A percentile compares a stretch with the other conserved stretches of the same genome.
Conservation (phyloP, 73 alveolate species). For the Paramecium bursaria region DNA sequence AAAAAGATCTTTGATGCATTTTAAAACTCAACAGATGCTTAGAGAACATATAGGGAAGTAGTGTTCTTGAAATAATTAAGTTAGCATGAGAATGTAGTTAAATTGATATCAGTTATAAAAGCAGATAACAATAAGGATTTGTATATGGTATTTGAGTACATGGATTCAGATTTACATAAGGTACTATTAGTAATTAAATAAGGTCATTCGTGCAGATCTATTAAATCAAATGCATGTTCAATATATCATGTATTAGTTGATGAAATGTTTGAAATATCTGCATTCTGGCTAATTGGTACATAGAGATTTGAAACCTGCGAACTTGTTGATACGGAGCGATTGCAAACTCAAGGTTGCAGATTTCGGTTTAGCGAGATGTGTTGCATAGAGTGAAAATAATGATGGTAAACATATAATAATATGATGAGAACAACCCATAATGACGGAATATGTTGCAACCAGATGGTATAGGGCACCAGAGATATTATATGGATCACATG, state of each 20-base stretch:
- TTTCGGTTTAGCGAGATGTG: conserved; percentile 91
- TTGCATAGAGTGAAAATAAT: conserved; percentile 76
- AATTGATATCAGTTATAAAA: conserved; percentile 74
- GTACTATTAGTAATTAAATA: conserved; percentile 77
- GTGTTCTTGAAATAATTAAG: conserved; percentile 87
- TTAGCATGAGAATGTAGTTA: conserved; percentile 83
- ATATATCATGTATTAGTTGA: conserved; percentile 83
- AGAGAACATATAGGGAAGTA: conserved; percentile 92
- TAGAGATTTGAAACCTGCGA: conserved; percentile 90
- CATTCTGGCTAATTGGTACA: conserved; percentile 78
- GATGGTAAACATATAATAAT: conserved; percentile 73
- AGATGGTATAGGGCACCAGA: conserved; percentile 85
- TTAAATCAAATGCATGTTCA: conserved; percentile 88
- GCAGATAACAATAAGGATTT: conserved; percentile 84
- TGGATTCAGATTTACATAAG: conserved; percentile 88
- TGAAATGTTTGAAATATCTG: conserved; percentile 84
- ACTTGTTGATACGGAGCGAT: conserved; percentile 87
- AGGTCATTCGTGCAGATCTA: conserved; percentile 87
- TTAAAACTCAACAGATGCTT: conserved; percentile 87
- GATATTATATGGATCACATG: conserved; percentile 65
- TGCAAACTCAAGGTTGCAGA: conserved; percentile 89
- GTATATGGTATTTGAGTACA: conserved; percentile 79
- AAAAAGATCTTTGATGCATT: conserved; percentile 87
- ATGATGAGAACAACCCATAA: conserved; percentile 31
- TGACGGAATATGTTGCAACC: conserved; percentile 84